Evolutionary conservation across 371 early-diverging fungal genomes (phyloP).

Genomic region (Phascolomyces articulosus): DNA sequence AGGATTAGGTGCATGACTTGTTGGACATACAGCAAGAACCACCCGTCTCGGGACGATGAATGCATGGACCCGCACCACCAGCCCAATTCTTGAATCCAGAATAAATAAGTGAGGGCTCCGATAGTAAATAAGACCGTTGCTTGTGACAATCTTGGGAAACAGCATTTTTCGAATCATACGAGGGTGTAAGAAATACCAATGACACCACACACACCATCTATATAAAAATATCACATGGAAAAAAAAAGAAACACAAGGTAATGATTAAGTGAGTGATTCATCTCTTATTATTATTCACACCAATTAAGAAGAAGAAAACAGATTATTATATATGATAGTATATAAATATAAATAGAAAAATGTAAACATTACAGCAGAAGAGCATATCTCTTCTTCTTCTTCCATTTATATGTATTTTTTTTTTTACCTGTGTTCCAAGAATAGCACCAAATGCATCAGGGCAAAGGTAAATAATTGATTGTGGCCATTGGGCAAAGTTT

Average conservation of each 20-base stretch:
- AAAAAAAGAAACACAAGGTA: too few species aligned
- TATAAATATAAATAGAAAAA: too few species aligned
- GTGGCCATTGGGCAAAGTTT: constrained; percentile 40
- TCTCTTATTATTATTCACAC: too few species aligned
- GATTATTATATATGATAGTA: too few species aligned
- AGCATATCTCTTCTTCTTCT: too few species aligned
- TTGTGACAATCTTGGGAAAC: constrained; percentile 58
- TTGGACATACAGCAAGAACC: constrained; percentile 30
- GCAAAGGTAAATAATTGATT: constrained; percentile 44
- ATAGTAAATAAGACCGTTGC: constrained; percentile 51
- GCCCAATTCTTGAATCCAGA: constrained; percentile 54
- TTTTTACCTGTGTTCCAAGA: constrained; percentile 42
- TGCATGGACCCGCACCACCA: constrained; percentile 50
- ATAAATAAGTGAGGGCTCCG: constrained; percentile 48
- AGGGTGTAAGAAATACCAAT: constrained; percentile 57
- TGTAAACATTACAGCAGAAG: too few species aligned
- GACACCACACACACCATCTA: constrained; percentile 44
- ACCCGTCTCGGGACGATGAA: constrained; percentile 31
- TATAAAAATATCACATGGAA: background rate
- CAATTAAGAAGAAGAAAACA: too few species aligned
- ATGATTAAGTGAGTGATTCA: too few species aligned
- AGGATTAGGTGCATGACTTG: constrained; percentile 50
- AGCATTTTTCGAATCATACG: constrained; percentile 43
- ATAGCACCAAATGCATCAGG: constrained; percentile 59
- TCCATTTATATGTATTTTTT: background rate